Percentiles rank a stretch among this genome's conserved stretches.
Evolutionary conservation across 192 early-diverging fungal species (phyloP).

Genomic region (Ambispora gerdemannii): DNA sequence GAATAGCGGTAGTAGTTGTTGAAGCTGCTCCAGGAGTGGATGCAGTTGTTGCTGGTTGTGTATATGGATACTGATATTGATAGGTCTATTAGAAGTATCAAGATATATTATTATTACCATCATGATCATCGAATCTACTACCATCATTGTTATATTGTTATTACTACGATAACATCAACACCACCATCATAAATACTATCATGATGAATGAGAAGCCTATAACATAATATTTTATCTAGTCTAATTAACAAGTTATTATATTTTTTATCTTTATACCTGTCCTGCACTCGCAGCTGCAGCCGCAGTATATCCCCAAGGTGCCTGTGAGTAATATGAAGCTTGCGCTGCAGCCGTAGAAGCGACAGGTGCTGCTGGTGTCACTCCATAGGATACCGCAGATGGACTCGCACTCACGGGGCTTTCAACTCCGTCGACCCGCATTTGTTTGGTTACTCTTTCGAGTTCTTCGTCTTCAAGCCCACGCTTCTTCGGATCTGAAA

Average conservation of each 20-base stretch:
- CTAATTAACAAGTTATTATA: background rate
- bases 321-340: constrained; percentile 25
- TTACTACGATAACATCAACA: too few relatives aligned
- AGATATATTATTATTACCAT: too few relatives aligned
- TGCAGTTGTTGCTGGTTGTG: constrained; percentile 5
- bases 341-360: background rate
- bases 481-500: constrained; percentile 41
- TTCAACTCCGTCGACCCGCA: constrained; percentile 26
- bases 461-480: constrained; percentile 29
- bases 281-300: background rate
- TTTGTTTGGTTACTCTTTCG: constrained; percentile 17
- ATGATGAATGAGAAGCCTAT: too few relatives aligned
- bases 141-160: too few relatives aligned
- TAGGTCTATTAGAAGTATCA: constrained; percentile 21
- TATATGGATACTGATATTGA: constrained; percentile 26
- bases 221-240: too few relatives aligned
- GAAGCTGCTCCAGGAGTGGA: background rate
- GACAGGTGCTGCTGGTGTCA: background rate
- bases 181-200: too few relatives aligned
- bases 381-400: background rate
- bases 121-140: too few relatives aligned
- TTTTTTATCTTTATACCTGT: background rate
- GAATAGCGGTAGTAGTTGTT: background rate
- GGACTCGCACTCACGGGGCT: background rate
- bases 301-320: constrained; percentile 23